Base-by-base conservation (phyloP, 345 rosid genomes). In the Punica granatum region DNA sequence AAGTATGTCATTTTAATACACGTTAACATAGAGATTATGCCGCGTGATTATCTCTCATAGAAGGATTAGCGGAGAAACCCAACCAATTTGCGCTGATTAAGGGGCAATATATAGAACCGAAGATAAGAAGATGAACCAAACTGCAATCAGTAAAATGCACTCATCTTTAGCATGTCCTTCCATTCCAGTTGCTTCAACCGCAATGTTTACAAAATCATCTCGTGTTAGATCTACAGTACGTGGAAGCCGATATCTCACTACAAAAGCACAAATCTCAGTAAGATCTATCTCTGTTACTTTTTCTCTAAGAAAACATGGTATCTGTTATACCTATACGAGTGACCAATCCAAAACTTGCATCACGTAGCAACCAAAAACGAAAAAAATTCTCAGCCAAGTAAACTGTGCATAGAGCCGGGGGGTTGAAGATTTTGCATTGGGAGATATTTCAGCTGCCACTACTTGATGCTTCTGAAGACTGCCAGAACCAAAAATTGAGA, bases 311-410 rank as follows among this genome's bases (percentile, higher is more conserved):
- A 51, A 51, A 1, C 28, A 23, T 51, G 28, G 4, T 3, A 11
- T 8, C 34, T 26, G 15, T 30, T 56, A 28, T 28, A 26, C 61
- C 33, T 49, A 49, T 56, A 30, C 41, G 41, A 26, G 34, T 30
- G 33, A 28, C 34, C 61, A 28, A 14, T 26, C 61, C 4, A 56
- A 56, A 56, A 56, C 61, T 56, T 26, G 19, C 3, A 6, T 33
- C 41, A 13, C 25, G 6, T 18, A 26, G 3, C 33, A 3, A 56
- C 61, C 18, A 56, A 56, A 56, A 12, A 26, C 1, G 13, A 28
- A 28, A 56, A 56, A 56, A 51, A n/a, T n/a, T 51, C 61, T 56
- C 61, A 10, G 61, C 61, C 61, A 56, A 56, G n/a, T 56, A 56
- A 37, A 26, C 61, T 56, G 61, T 56, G 61, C 61, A 56, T 7